Evolutionary conservation across 441 rosid genomes (phyloP).

Genomic region (Syzygium syzygioides): DNA sequence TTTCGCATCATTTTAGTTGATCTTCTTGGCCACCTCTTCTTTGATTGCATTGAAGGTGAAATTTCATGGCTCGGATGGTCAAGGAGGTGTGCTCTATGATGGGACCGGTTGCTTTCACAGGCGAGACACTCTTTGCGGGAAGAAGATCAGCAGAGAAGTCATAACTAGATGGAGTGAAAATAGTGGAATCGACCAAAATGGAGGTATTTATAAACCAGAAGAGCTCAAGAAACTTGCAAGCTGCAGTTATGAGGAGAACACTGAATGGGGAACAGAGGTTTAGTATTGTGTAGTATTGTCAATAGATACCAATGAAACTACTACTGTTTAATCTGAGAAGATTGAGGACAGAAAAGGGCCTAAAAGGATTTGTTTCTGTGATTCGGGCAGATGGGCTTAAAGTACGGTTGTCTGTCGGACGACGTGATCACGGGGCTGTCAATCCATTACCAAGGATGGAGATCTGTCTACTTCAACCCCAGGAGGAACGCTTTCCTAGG

Average conservation of each 20-base stretch:
- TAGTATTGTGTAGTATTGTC: not conserved
- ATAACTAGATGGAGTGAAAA: constrained; percentile 18
- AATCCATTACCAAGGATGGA: constrained; percentile 72
- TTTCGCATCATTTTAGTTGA: not conserved
- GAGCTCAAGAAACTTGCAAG: constrained; percentile 44
- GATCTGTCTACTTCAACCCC: constrained; percentile 56
- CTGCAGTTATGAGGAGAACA: constrained; percentile 46
- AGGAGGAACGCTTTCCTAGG: constrained; percentile 55
- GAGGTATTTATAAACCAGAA: constrained; percentile 12
- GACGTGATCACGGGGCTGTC: constrained; percentile 72
- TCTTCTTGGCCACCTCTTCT: not conserved
- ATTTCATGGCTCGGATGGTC: constrained; percentile 57
- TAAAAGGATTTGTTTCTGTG: not conserved
- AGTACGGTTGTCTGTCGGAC: constrained; percentile 66
- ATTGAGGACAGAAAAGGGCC: not conserved
- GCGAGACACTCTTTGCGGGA: constrained; percentile 61
- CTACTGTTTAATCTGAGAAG: not conserved
- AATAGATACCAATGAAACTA: not conserved
- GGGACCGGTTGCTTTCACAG: constrained; percentile 87
- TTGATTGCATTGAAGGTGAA: constrained; percentile 41
- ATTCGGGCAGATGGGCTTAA: constrained; percentile 57
- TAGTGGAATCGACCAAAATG: constrained; percentile 3
- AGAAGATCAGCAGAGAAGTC: constrained; percentile 11
- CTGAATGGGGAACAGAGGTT: constrained; percentile 75
- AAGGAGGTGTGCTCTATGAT: constrained; percentile 54